phyloP scores from a whole-genome alignment of 2,329 filamentous ascomycete genomes.

The Penicillium sclerotigenum region DNA sequence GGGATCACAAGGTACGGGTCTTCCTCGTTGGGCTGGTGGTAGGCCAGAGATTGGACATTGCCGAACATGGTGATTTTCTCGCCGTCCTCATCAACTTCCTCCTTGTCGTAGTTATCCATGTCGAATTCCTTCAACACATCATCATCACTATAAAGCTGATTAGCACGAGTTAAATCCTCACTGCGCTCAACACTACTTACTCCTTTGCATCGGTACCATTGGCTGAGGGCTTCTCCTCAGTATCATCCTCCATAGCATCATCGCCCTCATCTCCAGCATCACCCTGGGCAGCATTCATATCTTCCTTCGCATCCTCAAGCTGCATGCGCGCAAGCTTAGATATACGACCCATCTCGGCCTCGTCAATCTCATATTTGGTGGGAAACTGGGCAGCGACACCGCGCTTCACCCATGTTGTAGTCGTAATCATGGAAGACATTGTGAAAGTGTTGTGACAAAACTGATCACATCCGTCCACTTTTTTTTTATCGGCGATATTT shows the following conservation, averaged over 20 bases:
- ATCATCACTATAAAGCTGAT: slow-evolving; percentile 53
- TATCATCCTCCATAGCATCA: slow-evolving; percentile 25
- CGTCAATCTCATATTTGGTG: slow-evolving; percentile 70
- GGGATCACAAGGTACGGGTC: slow-evolving; percentile 95
- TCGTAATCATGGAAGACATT: slow-evolving; percentile 68
- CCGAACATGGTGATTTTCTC: slow-evolving; percentile 89
- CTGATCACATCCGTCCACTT: slow-evolving; percentile 18
- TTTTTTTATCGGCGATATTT: slow-evolving; percentile 30
- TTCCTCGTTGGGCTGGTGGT: slow-evolving; percentile 89
- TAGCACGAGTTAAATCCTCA: slow-evolving; percentile 1
- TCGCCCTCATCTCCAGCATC: slow-evolving; percentile 37
- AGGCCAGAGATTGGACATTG: slow-evolving; percentile 88
- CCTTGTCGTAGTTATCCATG: slow-evolving; percentile 91
- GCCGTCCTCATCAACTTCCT: slow-evolving; percentile 62
- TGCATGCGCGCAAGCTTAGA: slow-evolving; percentile 71
- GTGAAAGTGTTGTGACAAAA: slow-evolving; percentile 18
- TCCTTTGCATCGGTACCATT: slow-evolving; percentile 20
- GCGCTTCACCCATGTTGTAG: slow-evolving; percentile 71
- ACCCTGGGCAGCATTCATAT: slow-evolving; percentile 69
- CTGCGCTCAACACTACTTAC: slow-evolving; percentile 12
- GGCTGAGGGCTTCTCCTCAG: slow-evolving; percentile 21
- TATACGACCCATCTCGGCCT: slow-evolving; percentile 72
- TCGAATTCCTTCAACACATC: slow-evolving; percentile 95
- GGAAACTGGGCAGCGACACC: slow-evolving; percentile 75
- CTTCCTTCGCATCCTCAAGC: slow-evolving; percentile 87